Percentiles rank a stretch among this genome's conserved stretches.
Conservation (phyloP, 2,329 filamentous ascomycete genomes). For the Cucurbitaria berberidis region DNA sequence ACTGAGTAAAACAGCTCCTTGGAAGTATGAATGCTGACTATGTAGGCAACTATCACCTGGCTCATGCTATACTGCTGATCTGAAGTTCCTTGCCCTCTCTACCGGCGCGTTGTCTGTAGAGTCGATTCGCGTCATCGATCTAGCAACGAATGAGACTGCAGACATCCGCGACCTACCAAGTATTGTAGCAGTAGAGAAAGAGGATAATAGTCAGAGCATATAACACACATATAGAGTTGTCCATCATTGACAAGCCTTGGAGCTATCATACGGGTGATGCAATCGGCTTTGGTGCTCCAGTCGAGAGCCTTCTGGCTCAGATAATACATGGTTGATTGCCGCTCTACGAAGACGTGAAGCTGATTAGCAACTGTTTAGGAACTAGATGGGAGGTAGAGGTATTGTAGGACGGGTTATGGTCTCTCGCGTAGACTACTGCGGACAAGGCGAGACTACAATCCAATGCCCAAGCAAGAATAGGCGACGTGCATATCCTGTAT, state of each 20-base stretch:
- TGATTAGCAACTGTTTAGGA: background rate
- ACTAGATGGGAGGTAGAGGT: background rate
- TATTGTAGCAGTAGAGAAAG: constrained; percentile 56
- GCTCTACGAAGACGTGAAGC: background rate
- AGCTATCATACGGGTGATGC: background rate
- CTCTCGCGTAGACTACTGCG: background rate
- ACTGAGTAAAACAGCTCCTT: background rate
- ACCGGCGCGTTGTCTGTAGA: constrained; percentile 74
- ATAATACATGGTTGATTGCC: background rate
- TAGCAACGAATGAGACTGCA: constrained; percentile 76
- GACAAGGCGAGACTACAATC: background rate
- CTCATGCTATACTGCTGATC: constrained; percentile 74
- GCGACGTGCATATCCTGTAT: background rate
- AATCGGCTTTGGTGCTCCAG: background rate
- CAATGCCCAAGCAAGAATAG: background rate
- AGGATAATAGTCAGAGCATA: background rate
- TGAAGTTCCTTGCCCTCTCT: constrained; percentile 72
- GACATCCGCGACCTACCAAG: constrained; percentile 77
- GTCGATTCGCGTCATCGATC: constrained; percentile 73
- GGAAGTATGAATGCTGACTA: constrained; percentile 14
- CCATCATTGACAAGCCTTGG: background rate
- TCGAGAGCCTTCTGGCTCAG: background rate
- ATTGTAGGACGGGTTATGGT: background rate
- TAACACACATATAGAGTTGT: background rate
- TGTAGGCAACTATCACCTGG: constrained; percentile 69